Percentiles rank a stretch among this genome's conserved stretches.
Evolutionary conservation across 2,329 filamentous ascomycete genomes (phyloP).

Genomic region (Chaetomiaceae sp.): DNA sequence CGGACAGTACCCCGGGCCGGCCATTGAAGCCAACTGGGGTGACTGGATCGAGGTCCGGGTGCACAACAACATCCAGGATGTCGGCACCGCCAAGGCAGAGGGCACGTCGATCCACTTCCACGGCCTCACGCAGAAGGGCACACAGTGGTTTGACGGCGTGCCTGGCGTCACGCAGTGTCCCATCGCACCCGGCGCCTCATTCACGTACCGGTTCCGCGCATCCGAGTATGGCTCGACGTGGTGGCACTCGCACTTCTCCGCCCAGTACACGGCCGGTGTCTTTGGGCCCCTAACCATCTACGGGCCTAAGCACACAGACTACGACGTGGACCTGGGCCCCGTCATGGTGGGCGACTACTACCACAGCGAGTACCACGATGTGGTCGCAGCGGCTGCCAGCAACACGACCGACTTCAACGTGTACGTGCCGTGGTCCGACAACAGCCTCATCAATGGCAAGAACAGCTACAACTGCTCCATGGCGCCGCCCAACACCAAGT

Average conservation of each 20-base stretch:
- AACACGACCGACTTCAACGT: not conserved
- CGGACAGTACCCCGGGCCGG: too few species aligned
- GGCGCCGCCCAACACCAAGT: not conserved
- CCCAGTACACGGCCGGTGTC: slow-evolving; percentile 37
- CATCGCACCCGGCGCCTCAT: slow-evolving; percentile 30
- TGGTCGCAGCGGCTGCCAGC: too few species aligned
- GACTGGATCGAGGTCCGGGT: too few species aligned
- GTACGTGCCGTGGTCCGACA: not conserved
- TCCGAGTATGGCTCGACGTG: slow-evolving; percentile 33
- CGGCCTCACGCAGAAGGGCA: slow-evolving; percentile 27
- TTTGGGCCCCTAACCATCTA: slow-evolving; percentile 42
- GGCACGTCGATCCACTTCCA: slow-evolving; percentile 38
- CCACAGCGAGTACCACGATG: too few species aligned
- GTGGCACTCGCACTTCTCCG: slow-evolving; percentile 33
- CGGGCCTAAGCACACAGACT: slow-evolving; percentile 39
- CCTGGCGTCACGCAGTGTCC: slow-evolving; percentile 36
- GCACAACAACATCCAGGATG: too few species aligned
- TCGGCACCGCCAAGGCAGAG: too few species aligned
- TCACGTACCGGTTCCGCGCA: slow-evolving; percentile 31
- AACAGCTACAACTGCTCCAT: not conserved
- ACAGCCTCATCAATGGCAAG: not conserved
- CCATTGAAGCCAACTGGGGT: too few species aligned
- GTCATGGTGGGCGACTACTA: slow-evolving; percentile 46
- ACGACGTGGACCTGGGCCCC: slow-evolving; percentile 44
- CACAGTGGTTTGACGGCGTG: slow-evolving; percentile 34